Conservation (phyloP, 2,329 filamentous ascomycete species). For the Penicillium sumatraense region DNA sequence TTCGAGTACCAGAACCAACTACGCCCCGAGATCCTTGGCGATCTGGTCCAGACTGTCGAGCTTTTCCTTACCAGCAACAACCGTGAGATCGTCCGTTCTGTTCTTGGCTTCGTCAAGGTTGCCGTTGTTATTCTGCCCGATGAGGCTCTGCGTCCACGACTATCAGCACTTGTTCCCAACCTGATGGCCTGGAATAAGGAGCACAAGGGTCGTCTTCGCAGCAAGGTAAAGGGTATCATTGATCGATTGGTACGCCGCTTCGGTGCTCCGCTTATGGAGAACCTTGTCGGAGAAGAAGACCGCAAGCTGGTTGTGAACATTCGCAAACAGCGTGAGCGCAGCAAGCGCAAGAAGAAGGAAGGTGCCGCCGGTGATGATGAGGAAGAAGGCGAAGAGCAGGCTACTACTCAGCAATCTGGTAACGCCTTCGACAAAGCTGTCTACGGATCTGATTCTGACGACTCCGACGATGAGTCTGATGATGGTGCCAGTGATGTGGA, state of each 20-base stretch:
- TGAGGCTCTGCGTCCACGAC: conserved; percentile 75
- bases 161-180: conserved; percentile 80
- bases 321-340: conserved; percentile 89
- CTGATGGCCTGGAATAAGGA: conserved; percentile 96
- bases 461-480: conserved; percentile 65
- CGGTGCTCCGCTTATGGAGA: conserved; percentile 78
- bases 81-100: conserved; percentile 92
- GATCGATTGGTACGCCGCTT: conserved; percentile 93
- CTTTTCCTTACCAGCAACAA: conserved; percentile 96
- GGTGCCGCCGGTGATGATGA: conserved; percentile 63
- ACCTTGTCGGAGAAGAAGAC: conserved; percentile 81
- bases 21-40: conserved; percentile 70
- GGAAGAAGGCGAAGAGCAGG: conserved; percentile 50
- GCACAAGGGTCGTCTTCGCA: conserved; percentile 95
- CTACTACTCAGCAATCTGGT: conserved; percentile 67
- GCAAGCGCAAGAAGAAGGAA: conserved; percentile 84
- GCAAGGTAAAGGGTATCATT: conserved; percentile 97
- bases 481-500: conserved; percentile 57
- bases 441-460: conserved; percentile 67
- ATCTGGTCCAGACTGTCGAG: conserved; percentile 92
- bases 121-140: conserved; percentile 84
- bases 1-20: conserved; percentile 84
- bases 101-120: conserved; percentile 95
- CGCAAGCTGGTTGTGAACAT: conserved; percentile 92
- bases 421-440: conserved; percentile 97